These are phyloP conservation scores for Leptographium flavum DNA, from an alignment of 2,329 filamentous ascomycete genomes.

Conservation along the genomic window DNA sequence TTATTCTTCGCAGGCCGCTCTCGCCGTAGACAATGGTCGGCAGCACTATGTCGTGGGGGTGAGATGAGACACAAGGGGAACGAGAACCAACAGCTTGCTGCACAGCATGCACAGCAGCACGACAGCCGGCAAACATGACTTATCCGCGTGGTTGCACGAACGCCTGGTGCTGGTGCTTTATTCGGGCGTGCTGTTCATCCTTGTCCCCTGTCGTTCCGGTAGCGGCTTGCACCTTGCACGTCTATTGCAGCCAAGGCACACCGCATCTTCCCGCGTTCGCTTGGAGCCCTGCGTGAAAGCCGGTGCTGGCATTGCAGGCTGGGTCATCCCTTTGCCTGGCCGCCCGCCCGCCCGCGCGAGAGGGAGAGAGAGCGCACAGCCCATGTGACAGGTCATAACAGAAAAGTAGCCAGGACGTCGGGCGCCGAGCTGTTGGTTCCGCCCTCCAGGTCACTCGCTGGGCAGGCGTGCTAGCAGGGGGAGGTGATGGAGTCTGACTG, in stretches of 20 bases:
- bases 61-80: not conserved
- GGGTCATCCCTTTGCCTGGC: too few species aligned
- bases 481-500: too few species aligned
- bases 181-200: too few species aligned
- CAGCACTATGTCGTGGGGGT: not conserved
- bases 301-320: too few species aligned
- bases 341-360: too few species aligned
- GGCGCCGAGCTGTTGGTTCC: not conserved
- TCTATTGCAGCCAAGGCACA: too few species aligned
- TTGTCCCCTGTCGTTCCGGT: too few species aligned
- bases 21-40: not conserved
- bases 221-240: too few species aligned
- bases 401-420: not conserved
- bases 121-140: not conserved
- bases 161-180: not conserved
- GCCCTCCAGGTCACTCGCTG: not conserved
- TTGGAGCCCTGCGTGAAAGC: too few species aligned
- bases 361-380: too few species aligned
- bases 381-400: not conserved
- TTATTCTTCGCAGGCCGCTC: too few species aligned
- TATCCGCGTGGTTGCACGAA: not conserved
- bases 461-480: not conserved
- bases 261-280: too few species aligned
- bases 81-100: not conserved
- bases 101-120: not conserved